Base-by-base conservation (phyloP, 2,329 filamentous ascomycete genomes). In the Monilinia fructicola region DNA sequence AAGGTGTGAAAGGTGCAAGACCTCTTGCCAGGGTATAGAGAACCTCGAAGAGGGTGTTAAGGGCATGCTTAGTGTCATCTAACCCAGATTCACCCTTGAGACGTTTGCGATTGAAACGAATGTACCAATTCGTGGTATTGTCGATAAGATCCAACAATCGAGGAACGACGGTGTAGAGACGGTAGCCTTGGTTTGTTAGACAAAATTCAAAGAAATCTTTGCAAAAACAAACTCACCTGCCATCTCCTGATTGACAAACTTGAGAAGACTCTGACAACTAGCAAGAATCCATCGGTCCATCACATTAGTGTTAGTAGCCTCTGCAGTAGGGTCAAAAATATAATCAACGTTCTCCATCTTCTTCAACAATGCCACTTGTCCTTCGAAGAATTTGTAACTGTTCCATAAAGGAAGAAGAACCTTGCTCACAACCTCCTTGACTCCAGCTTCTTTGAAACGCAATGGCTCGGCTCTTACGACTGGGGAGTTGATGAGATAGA, bases 101-200 rank as follows among this genome's bases (percentile, higher is more conserved):
- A 65, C 93, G 87, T 78, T 91, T 91, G 65, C 93, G 86, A 82
- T 97, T 97, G 82, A 97, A 96, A 69, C 93, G 87, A 77, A 97
- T 97, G 79, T 97, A 97, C 93, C 93, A 97, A 79, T 98, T 98
- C n/a, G 93, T 97, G 4, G 91, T 93, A 79, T 96, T 93, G 75
- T 97, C 94, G 71, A 97, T 96, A 74, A 96, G 85, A 67, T 85
- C 85, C 23, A 96, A 84, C 68, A 98, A 81, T 70, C 91, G 85
- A 10, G 93, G 93, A 54, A 97, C 93, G 54, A 98, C 94, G 1
- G 93, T 98, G 79, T 97, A 98, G 46, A 93, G 79, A 52, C 90
- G 88, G 77, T 92, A 92, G 9, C 81, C 88, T 52, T 23, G 6
- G 23, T 46, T 54, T 11, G 26, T 70, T 58, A 68, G 68, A 64